phyloP scores from a whole-genome alignment of 2,329 filamentous ascomycete species.

The Xylariaceae sp. region DNA sequence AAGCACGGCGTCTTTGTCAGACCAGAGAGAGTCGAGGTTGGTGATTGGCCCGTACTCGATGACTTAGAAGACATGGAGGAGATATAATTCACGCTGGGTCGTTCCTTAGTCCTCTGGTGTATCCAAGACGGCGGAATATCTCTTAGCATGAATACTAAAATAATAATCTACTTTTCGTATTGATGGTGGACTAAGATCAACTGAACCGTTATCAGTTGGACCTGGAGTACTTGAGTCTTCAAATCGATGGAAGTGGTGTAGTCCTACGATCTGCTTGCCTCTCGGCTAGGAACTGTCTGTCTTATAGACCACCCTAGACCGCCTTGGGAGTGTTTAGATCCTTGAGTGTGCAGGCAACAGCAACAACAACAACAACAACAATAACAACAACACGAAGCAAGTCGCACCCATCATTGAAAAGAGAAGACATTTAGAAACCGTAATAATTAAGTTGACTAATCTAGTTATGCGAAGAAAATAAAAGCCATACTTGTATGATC shows the following conservation, averaged over 20 bases:
- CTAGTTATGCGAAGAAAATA: constrained; percentile 1
- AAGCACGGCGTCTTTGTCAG: constrained; percentile 76
- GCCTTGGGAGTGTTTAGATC: too few species aligned
- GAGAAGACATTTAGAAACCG: neutral
- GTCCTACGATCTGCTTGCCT: too few species aligned
- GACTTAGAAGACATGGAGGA: constrained; percentile 75
- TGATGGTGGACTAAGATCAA: too few species aligned
- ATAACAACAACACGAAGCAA: neutral
- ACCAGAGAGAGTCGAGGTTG: constrained; percentile 70
- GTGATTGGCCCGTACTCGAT: constrained; percentile 65
- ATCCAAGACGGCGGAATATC: constrained; percentile 4
- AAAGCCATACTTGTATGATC: constrained; percentile 12
- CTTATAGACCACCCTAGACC: too few species aligned
- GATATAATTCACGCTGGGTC: constrained; percentile 42
- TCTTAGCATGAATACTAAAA: neutral
- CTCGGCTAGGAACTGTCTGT: too few species aligned
- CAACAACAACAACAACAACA: neutral
- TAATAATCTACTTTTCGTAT: too few species aligned
- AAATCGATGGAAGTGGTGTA: too few species aligned
- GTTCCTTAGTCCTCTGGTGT: constrained; percentile 2
- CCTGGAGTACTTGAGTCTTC: too few species aligned
- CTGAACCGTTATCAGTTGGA: too few species aligned
- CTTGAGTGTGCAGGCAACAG: neutral
- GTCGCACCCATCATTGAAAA: neutral
- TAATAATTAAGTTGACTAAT: neutral